These are phyloP conservation scores for Aspergillus fijiensis DNA, from an alignment of 2,329 filamentous ascomycete species.

Conservation along the genomic window DNA sequence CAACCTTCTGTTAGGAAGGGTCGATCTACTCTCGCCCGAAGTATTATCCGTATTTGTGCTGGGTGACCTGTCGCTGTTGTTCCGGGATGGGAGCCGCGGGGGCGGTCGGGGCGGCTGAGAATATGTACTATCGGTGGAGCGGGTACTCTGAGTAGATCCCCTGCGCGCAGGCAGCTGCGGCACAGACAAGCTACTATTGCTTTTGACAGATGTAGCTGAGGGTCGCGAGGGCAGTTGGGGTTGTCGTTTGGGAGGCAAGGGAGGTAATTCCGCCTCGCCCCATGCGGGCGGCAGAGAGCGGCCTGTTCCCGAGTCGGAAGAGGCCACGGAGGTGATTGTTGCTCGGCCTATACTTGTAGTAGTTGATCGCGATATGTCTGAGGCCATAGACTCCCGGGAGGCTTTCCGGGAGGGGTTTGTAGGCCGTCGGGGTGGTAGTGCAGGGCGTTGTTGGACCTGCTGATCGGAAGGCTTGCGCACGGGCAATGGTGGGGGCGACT, in stretches of 20 bases:
- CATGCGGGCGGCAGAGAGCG: constrained; percentile 54
- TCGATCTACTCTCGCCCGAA: constrained; percentile 11
- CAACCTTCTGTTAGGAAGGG: constrained; percentile 32
- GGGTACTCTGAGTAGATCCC: constrained; percentile 17
- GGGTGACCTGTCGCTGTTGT: constrained; percentile 18
- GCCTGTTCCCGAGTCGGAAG: constrained; percentile 34
- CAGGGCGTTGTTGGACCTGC: constrained; percentile 35
- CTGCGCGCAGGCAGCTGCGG: constrained; percentile 27
- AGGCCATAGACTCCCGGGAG: constrained; percentile 55
- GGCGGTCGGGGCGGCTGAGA: constrained; percentile 19
- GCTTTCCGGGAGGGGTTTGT: constrained; percentile 37
- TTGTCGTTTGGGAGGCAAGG: constrained; percentile 52
- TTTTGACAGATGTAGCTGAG: constrained; percentile 18
- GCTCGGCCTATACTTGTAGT: constrained; percentile 41
- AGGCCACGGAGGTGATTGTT: constrained; percentile 33
- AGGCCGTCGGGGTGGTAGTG: constrained; percentile 50
- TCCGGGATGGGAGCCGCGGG: constrained; percentile 25
- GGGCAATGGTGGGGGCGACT: constrained; percentile 47
- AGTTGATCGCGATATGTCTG: constrained; percentile 53
- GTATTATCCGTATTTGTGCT: constrained; percentile 17
- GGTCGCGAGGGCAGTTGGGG: constrained; percentile 25
- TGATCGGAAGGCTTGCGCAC: constrained; percentile 40
- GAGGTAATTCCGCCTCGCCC: constrained; percentile 55
- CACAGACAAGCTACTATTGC: constrained; percentile 16
- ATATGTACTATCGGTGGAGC: constrained; percentile 10